A percentile compares a stretch with the other conserved stretches of the same genome.
These are phyloP conservation scores for Mikania micrantha DNA, from an alignment of 129 eudicot species.

Conservation along the genomic window DNA sequence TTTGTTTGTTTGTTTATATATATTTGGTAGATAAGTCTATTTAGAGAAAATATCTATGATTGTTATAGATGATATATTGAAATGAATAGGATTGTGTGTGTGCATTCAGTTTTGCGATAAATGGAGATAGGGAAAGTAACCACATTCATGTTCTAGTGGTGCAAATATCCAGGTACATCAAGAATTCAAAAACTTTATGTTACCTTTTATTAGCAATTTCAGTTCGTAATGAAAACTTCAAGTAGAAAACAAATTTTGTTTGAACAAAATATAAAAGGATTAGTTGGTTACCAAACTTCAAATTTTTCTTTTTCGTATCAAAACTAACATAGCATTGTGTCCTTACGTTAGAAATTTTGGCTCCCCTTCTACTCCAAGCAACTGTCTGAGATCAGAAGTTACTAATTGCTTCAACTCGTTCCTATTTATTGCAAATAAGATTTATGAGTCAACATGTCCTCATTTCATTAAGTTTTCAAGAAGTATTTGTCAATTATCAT, in stretches of 20 bases:
- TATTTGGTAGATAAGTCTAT: too few species aligned
- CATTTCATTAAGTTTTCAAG: neutral
- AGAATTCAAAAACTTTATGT: neutral
- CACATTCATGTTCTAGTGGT: too few species aligned
- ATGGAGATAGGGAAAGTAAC: too few species aligned
- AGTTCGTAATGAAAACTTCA: neutral
- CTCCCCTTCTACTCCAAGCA: constrained; percentile 89
- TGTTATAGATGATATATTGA: too few species aligned
- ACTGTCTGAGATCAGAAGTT: constrained; percentile 74
- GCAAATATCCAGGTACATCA: neutral
- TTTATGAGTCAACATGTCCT: neutral
- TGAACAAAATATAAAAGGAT: neutral
- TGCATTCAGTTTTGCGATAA: too few species aligned
- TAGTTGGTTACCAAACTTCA: neutral
- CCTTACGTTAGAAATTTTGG: constrained; percentile 66
- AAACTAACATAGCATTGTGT: neutral
- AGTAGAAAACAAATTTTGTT: neutral
- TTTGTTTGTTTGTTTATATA: too few species aligned
- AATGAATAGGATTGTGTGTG: too few species aligned
- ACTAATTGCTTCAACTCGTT: constrained; percentile 84
- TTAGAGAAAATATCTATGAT: too few species aligned
- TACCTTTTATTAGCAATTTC: constrained; percentile 2
- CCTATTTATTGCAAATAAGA: constrained; percentile 32
- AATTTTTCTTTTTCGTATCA: neutral
- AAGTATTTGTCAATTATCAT: neutral